These are phyloP conservation scores for Moricandia arvensis DNA, from an alignment of 345 rosid genomes.

Conservation along the genomic window DNA sequence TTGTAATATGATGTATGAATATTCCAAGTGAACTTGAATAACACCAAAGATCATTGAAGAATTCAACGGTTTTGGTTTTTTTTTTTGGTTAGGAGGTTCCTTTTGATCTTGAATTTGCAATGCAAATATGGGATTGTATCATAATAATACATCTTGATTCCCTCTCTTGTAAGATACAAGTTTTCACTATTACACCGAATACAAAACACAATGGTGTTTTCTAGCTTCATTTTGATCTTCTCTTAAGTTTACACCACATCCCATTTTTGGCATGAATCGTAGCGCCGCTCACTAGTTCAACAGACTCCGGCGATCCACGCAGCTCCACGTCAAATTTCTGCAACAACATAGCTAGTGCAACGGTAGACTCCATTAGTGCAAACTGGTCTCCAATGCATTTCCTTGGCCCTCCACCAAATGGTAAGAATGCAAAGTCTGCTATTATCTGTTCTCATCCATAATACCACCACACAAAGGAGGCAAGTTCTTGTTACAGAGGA, in stretches of 20 bases:
- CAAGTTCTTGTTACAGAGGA: slow-evolving; percentile 9
- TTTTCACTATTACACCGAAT: not conserved
- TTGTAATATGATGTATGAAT: too few relatives aligned
- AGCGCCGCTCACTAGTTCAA: slow-evolving; percentile 82
- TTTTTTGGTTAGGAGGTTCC: not conserved
- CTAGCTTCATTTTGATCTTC: slow-evolving; percentile 42
- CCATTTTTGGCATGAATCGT: slow-evolving; percentile 88
- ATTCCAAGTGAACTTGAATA: too few relatives aligned
- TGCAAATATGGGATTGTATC: not conserved
- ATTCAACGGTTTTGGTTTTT: not conserved
- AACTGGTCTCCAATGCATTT: slow-evolving; percentile 96
- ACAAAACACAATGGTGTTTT: not conserved
- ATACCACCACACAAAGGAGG: slow-evolving; percentile 2
- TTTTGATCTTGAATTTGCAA: not conserved
- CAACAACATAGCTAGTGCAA: slow-evolving; percentile 67
- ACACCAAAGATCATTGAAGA: not conserved
- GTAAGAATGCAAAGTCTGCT: slow-evolving; percentile 85
- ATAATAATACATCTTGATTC: not conserved
- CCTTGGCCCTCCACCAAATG: slow-evolving; percentile 93
- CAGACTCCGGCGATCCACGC: slow-evolving; percentile 64
- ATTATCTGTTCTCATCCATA: slow-evolving; percentile 50
- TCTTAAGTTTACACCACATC: slow-evolving; percentile 78
- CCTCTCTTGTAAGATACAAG: not conserved
- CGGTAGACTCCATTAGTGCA: slow-evolving; percentile 88
- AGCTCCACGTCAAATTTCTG: slow-evolving; percentile 79